Evolutionary conservation across 352 stramenopile genomes (phyloP).

Genomic region (Phytophthora tubulina): DNA sequence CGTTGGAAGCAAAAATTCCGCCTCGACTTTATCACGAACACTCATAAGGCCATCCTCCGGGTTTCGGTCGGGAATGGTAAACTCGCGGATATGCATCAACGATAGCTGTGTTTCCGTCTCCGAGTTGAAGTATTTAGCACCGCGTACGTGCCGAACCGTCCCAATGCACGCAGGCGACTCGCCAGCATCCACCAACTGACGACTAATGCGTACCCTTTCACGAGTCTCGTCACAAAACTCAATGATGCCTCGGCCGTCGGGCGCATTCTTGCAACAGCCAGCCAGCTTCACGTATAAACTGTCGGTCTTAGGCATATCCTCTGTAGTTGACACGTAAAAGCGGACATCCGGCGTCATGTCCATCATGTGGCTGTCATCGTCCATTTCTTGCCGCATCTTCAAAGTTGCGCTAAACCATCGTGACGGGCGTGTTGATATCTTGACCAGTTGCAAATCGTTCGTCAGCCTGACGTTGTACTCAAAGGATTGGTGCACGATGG

Average conservation of each 20-base stretch:
- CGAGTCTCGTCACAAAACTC: constrained; percentile 60
- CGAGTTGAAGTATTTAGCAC: constrained; percentile 54
- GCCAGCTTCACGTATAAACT: constrained; percentile 49
- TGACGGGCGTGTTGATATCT: constrained; percentile 65
- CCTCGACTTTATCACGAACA: constrained; percentile 67
- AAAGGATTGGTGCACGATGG: constrained; percentile 64
- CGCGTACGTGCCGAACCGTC: constrained; percentile 69
- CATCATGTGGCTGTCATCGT: constrained; percentile 67
- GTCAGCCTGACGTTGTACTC: constrained; percentile 78
- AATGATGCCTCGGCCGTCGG: constrained; percentile 63
- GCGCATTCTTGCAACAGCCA: constrained; percentile 41
- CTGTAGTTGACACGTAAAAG: constrained; percentile 80
- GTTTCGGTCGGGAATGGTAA: constrained; percentile 55
- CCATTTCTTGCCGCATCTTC: constrained; percentile 85
- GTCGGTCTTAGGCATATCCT: constrained; percentile 64
- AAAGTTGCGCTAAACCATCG: constrained; percentile 84
- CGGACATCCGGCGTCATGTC: constrained; percentile 77
- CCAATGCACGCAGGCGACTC: constrained; percentile 52
- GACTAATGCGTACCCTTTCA: constrained; percentile 62
- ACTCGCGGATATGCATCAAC: constrained; percentile 70
- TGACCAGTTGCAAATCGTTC: constrained; percentile 63
- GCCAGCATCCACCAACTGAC: constrained; percentile 53
- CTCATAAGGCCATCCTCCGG: constrained; percentile 59
- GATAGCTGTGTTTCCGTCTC: constrained; percentile 47
- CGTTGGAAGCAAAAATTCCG: constrained; percentile 68